phyloP scores from a whole-genome alignment of 73 alveolate species.

The Paramecium octaurelia region DNA sequence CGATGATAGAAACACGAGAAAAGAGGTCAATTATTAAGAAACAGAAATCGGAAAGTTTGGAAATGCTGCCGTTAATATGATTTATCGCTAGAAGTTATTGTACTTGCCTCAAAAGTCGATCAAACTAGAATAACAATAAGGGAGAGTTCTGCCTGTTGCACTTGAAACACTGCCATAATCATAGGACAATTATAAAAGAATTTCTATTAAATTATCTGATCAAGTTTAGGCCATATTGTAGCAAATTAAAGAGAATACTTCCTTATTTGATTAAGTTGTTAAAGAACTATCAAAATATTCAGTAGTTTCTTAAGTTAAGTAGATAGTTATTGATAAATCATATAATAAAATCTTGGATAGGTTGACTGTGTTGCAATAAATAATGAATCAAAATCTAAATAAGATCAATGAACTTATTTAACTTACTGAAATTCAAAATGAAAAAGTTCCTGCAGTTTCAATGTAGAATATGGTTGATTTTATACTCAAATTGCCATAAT shows the following conservation, averaged over 20 bases:
- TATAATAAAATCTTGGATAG: neutral
- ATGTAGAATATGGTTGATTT: conserved; percentile 20
- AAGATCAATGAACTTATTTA: neutral
- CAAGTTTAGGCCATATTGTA: neutral
- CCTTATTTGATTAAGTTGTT: neutral
- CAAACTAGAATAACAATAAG: neutral
- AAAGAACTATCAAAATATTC: conserved; percentile 27
- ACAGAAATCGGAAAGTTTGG: conserved; percentile 11
- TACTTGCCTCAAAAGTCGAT: neutral
- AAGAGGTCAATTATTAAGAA: neutral
- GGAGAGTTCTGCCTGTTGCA: neutral
- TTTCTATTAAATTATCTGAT: neutral
- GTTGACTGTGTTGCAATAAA: neutral
- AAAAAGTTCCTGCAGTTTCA: neutral
- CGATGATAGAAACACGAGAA: conserved; percentile 8
- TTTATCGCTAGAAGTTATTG: neutral
- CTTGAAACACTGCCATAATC: neutral
- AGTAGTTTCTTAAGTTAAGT: neutral
- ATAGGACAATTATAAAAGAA: neutral
- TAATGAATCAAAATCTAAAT: neutral
- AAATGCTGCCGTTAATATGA: neutral
- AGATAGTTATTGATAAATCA: neutral
- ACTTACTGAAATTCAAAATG: neutral
- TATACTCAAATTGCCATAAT: neutral
- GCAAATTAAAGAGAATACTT: neutral